Base-by-base conservation (phyloP, 805 yeast genomes). In the Wickerhamiella brachini region DNA sequence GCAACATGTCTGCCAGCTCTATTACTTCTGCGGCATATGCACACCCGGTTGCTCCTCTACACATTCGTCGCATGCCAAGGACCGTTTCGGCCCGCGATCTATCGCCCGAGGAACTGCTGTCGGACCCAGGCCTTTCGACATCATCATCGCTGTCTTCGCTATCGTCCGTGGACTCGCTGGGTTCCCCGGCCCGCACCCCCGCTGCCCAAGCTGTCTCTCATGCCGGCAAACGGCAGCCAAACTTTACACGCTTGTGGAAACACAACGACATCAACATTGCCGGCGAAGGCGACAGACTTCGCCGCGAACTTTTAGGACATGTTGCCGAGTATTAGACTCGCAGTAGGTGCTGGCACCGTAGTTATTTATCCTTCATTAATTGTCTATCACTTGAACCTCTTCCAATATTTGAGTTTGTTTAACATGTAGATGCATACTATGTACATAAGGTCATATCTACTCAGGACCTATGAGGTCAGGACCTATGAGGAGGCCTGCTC, bases 141-240 rank as follows among this genome's bases (percentile, higher is more conserved):
- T 60, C 63, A 5, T 52, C 58, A 39, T 57, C 61, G 50, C 50
- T 57, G 31, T 59, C 57, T 17, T 57, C 60, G 41, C 45, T 57
- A 24, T 55, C 57, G 44, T 57, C 60, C 37, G 53, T 57, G 20
- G 57, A 54, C 46, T 51, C 57, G 2, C 6, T 37, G 17, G 41
- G 41, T 7, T 37, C 41, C 20, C 41, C 41, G 20, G 41, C 41
- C 41, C 17, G 20, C 20, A 17, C 41, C n/a, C 41, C 41, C 5
- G 17, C 17, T 9, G 20, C n/a, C 7, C 20, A 15, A 4, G 17
- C 41, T 20, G n/a, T 17, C 7, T 15, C 34, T 12, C 15, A 9
- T 4, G 5, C 41, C 3, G 41, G 41, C 20, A 37, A 37, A 10
- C 17, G 41, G 41, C 41, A 44, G 34, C 46, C 46, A 9, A 44